These are phyloP conservation scores for Martiniozyma abietophila DNA, from an alignment of 805 yeast genomes.

Conservation along the genomic window DNA sequence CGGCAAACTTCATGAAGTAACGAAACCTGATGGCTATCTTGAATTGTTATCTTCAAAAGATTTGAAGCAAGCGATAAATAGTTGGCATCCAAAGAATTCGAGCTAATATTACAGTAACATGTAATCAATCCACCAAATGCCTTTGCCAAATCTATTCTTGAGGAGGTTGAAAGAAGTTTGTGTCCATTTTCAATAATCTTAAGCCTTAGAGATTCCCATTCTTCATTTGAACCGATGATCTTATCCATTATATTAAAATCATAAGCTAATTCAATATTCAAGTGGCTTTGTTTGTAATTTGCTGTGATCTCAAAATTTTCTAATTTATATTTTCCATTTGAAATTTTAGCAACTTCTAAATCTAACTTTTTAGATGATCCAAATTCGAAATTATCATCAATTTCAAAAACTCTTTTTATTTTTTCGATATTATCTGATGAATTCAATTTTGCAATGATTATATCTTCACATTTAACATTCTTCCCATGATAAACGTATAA, in stretches of 20 bases:
- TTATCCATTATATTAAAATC: constrained; percentile 56
- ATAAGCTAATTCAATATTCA: constrained; percentile 47
- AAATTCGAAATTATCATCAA: constrained; percentile 19
- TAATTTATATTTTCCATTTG: constrained; percentile 35
- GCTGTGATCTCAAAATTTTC: constrained; percentile 44
- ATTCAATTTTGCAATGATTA: constrained; percentile 26
- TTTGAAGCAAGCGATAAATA: constrained; percentile 32
- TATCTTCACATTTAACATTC: constrained; percentile 30
- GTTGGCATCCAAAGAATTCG: constrained; percentile 17
- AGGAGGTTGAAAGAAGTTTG: constrained; percentile 51
- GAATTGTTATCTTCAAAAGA: constrained; percentile 42
- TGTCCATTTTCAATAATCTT: constrained; percentile 50
- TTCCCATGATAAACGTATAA: constrained; percentile 43
- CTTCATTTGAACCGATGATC: constrained; percentile 35
- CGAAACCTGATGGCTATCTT: constrained; percentile 42
- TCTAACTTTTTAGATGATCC: constrained; percentile 37
- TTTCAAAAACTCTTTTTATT: constrained; percentile 32
- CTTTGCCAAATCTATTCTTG: constrained; percentile 63
- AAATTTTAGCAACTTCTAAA: too few species aligned
- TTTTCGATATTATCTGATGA: constrained; percentile 24
- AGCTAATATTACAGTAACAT: constrained; percentile 43
- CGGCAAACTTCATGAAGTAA: constrained; percentile 42
- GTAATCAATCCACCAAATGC: constrained; percentile 74
- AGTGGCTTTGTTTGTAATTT: constrained; percentile 35
- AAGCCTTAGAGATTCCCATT: constrained; percentile 41